These are phyloP conservation scores for Coemansia guatemalensis DNA, from an alignment of 192 early-diverging fungal species.

Conservation along the genomic window DNA sequence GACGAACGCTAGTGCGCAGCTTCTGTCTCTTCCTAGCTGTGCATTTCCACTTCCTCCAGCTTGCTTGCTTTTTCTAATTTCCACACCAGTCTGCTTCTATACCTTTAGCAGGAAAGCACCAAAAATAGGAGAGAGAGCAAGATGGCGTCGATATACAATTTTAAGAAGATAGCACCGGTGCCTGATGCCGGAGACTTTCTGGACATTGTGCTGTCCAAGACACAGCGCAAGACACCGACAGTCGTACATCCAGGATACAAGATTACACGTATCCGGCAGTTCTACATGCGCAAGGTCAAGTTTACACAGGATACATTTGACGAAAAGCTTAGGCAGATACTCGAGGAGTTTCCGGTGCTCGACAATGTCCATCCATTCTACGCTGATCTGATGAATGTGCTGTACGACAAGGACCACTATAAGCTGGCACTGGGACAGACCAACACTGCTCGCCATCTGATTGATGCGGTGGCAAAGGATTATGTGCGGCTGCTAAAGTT, in stretches of 20 bases:
- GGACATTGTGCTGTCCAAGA: slow-evolving; percentile 97
- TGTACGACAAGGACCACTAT: slow-evolving; percentile 99
- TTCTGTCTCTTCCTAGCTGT: no score
- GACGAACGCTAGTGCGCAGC: no score
- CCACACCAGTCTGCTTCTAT: not conserved
- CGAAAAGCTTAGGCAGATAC: slow-evolving; percentile 91
- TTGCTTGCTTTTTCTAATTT: not conserved
- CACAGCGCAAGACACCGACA: slow-evolving; percentile 96
- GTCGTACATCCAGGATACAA: slow-evolving; percentile 97
- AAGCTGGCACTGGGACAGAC: slow-evolving; percentile 98
- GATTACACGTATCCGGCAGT: slow-evolving; percentile 94
- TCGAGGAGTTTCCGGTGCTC: slow-evolving; percentile 96
- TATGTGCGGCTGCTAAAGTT: slow-evolving; percentile 97
- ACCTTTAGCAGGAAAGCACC: not conserved
- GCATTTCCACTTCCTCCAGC: not conserved
- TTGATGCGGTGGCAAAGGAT: slow-evolving; percentile 97
- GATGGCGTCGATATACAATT: slow-evolving; percentile 86
- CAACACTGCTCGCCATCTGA: slow-evolving; percentile 95
- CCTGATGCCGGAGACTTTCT: slow-evolving; percentile 90
- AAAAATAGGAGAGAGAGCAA: not conserved
- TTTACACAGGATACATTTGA: slow-evolving; percentile 97
- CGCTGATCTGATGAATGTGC: slow-evolving; percentile 99
- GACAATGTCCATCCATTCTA: slow-evolving; percentile 99
- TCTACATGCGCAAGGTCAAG: slow-evolving; percentile 99
- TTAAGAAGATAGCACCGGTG: slow-evolving; percentile 96